Percentiles rank a stretch among this genome's conserved stretches.
These are phyloP conservation scores for Coniochaeta prunicola DNA, from an alignment of 2,329 filamentous ascomycete species.

Conservation along the genomic window DNA sequence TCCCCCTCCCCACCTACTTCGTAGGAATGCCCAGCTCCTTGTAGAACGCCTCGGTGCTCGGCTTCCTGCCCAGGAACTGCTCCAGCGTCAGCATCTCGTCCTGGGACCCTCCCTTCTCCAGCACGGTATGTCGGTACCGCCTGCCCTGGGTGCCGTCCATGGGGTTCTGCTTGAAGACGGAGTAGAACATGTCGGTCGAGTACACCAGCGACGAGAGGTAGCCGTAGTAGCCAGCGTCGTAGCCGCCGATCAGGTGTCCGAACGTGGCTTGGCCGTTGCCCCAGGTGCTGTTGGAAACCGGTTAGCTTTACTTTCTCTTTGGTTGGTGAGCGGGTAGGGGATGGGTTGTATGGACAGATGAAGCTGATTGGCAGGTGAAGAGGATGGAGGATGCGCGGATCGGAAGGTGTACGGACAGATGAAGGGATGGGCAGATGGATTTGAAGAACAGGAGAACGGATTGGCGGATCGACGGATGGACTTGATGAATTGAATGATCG, in stretches of 20 bases:
- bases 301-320: background rate
- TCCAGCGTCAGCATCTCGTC: slow-evolving; percentile 76
- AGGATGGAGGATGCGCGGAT: no score
- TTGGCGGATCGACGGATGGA: no score
- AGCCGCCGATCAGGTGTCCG: slow-evolving; percentile 75
- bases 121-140: slow-evolving; percentile 68
- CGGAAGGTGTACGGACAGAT: background rate
- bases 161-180: slow-evolving; percentile 68
- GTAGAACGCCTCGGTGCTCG: slow-evolving; percentile 74
- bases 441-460: no score
- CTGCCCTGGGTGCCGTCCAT: slow-evolving; percentile 70
- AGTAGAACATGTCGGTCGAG: slow-evolving; percentile 80
- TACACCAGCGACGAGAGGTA: slow-evolving; percentile 73
- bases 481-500: no score
- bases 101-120: slow-evolving; percentile 70
- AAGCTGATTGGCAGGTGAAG: no score
- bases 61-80: slow-evolving; percentile 71
- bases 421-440: background rate
- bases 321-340: background rate
- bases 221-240: slow-evolving; percentile 79
- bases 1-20: no score
- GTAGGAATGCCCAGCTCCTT: slow-evolving; percentile 56
- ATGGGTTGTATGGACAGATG: background rate
- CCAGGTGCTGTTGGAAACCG: slow-evolving; percentile 44
- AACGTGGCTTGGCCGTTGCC: slow-evolving; percentile 75